Base-by-base conservation (phyloP, 169 alveolate genomes). In the Sarcocystis neurona region DNA sequence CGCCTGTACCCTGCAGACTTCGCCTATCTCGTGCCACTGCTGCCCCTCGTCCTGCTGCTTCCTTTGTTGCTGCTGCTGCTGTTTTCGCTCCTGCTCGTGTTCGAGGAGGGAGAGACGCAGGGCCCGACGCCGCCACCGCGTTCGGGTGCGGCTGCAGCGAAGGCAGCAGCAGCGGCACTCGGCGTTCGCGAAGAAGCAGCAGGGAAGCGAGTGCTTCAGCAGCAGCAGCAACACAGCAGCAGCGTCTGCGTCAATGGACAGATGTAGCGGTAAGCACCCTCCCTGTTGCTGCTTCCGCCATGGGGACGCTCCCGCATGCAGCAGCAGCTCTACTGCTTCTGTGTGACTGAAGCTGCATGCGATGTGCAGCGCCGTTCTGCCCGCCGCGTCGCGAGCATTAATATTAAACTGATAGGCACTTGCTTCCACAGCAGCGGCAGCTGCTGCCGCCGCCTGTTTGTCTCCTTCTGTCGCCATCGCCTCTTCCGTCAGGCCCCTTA, bases 301-400 rank as follows among this genome's bases (percentile, higher is more conserved):
- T 47, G 90, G 90, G 37, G 79, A 79, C 44, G 85, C 90, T 2
- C 90, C 90, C 2, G 90, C 84, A 32, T 85, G 90, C 63, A 85
- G 78, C 85, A 85, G 78, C 90, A 85, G 46, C 58, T 85, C 90
- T 27, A 68, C 90, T 8, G 78, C 90, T 39, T 74, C 70, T 32
- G 79, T 66, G 1, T 66, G 85, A 20, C 90, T 85, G 34, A 46
- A 66, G 2, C 77, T 56, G 48, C 85, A 79, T 30, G 90, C 90
- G 44, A 85, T 60, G 77, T 85, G 90, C 44, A 85, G 77, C 0
- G 90, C 85, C 27, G 90, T 85, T 48, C 66, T 68, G 47, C 90
- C 90, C 77, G 66, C 60, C 56, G 63, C 56, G 85, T 85, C 90
- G 37, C 46, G 70, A 2, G 84, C 90, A 44, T 85, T 79, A 72